These are phyloP conservation scores for Marchantia paleacea DNA, from an alignment of 225 moss, liverwort and hornwort species.

Conservation along the genomic window DNA sequence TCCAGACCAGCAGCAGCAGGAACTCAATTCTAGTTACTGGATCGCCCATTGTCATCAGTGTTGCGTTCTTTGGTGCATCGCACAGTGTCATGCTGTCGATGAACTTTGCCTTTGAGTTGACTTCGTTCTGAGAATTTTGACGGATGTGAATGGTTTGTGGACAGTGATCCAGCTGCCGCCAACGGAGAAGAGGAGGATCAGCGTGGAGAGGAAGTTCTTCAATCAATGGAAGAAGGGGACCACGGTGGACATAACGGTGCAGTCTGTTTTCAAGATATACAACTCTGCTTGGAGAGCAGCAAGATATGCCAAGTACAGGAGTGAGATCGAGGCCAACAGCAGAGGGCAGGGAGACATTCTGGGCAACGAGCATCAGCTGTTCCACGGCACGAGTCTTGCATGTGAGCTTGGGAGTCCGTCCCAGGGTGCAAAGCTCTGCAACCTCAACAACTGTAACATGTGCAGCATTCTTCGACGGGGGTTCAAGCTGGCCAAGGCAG, in stretches of 20 bases:
- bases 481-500: conserved; percentile 25
- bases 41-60: neutral
- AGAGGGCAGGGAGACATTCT: neutral
- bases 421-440: neutral
- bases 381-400: neutral
- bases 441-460: conserved; percentile 7
- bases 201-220: neutral
- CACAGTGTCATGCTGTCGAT: neutral
- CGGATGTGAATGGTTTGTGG: neutral
- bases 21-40: neutral
- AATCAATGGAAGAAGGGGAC: neutral
- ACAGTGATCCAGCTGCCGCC: neutral
- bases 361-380: neutral
- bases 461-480: conserved; percentile 20
- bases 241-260: neutral
- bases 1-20: neutral
- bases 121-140: neutral
- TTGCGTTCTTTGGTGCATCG: neutral
- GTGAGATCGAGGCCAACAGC: neutral
- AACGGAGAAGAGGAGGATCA: neutral
- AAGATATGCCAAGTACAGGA: neutral
- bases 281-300: conserved; percentile 4
- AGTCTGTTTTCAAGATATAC: neutral
- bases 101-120: too few relatives aligned
- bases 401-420: neutral